These are phyloP conservation scores for Fusarium sp. DNA, from an alignment of 2,329 filamentous ascomycete species.

Conservation along the genomic window DNA sequence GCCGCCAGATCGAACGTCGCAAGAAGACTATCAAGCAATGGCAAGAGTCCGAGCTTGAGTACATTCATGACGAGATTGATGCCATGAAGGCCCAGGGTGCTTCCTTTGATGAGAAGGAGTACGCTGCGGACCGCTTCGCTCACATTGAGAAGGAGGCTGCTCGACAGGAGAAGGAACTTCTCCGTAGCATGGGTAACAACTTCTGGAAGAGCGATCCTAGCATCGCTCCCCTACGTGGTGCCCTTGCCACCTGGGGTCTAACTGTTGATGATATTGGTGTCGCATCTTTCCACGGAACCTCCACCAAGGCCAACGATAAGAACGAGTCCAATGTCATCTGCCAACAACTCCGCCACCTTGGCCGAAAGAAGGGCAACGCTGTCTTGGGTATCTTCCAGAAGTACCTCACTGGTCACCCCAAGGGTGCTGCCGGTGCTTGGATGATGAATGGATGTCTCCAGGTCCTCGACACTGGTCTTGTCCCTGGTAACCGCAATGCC, in stretches of 20 bases:
- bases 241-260: conserved; percentile 96
- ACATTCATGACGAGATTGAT: conserved; percentile 89
- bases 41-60: conserved; percentile 95
- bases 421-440: conserved; percentile 99
- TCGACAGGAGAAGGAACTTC: conserved; percentile 92
- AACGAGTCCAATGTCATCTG: conserved; percentile 98
- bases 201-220: conserved; percentile 98
- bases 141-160: conserved; percentile 89
- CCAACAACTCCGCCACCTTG: conserved; percentile 94
- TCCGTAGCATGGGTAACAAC: conserved; percentile 94
- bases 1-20: conserved; percentile 92
- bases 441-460: conserved; percentile 99
- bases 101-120: conserved; percentile 84
- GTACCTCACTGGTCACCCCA: conserved; percentile 97
- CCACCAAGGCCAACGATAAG: conserved; percentile 99
- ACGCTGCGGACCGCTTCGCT: conserved; percentile 82
- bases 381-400: conserved; percentile 99
- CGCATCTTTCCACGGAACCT: conserved; percentile 98
- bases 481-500: conserved; percentile 97
- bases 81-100: conserved; percentile 86
- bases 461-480: conserved; percentile 91
- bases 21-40: conserved; percentile 95
- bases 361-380: conserved; percentile 95
- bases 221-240: conserved; percentile 95
- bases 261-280: conserved; percentile 96